Evolutionary conservation across 164 flowering plant species (phyloP), one percentile per base, ranked within the genome.

Genomic region (Umbilicus rupestris): DNA sequence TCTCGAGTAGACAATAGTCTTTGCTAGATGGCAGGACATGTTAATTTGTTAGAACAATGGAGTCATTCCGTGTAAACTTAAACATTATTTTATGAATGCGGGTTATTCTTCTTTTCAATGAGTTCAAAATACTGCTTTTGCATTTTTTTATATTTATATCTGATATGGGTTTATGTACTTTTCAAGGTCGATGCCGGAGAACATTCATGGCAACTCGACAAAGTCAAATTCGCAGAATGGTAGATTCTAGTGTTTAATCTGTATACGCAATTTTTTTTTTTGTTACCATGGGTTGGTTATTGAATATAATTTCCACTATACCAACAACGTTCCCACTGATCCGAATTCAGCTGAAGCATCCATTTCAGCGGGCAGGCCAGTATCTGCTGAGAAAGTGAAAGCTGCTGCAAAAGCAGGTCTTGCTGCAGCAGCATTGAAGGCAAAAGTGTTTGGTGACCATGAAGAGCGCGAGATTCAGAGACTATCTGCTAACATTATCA

Each of bases 391-490:
- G 68, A 88, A 78, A 68, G 87, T 89, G 29, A 85, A 76, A 79
- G 75, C 65, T 68, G 98, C 98, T 69, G 90, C 93, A 8, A 85
- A 80, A 76, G 82, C 74, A 69, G 99, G 97, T 70, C 88, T 94
- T 72, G 80, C 96, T 74, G 99, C 97, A 69, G 95, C 97, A 24
- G 95, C 97, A 67, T 77, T 77, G 57, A 94, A 94, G 78, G 95
- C 97, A 70, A 94, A 91, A 73, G 79, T 86, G 47, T 94, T 91
- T 81, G 95, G 97, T 20, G 97, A 94, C 76, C 96, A 94, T 58
- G 99, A 94, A 78, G 99, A 94, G 64, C 88, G 99, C n/a, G 99
- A 94, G 78, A 88, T 94, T 70, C 99, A 94, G 75, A 81, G 99
- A 77, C 78, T 91, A 55, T 78, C 92, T 73, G 97, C 99, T 30